These are phyloP conservation scores for Sordariomycetes sp. DNA, from an alignment of 2,329 filamentous ascomycete species.

Conservation along the genomic window DNA sequence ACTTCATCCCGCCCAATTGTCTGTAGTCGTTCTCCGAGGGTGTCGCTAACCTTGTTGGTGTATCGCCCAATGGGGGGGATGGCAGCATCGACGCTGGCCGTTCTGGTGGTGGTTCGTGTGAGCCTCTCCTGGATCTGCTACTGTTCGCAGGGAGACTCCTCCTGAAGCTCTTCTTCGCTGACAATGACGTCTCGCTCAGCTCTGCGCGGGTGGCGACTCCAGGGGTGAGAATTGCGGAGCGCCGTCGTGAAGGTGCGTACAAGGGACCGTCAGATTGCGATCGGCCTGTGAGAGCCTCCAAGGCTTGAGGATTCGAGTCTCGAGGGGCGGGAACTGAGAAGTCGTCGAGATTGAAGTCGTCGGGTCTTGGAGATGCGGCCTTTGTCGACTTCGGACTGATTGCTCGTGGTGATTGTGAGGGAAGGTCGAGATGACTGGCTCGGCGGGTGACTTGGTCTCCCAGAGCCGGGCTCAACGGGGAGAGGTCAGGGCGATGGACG, in stretches of 20 bases:
- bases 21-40: slow-evolving; percentile 47
- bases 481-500: neutral
- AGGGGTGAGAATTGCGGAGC: slow-evolving; percentile 37
- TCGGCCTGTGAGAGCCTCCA: slow-evolving; percentile 2
- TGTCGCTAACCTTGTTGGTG: slow-evolving; percentile 18
- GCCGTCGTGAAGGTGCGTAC: slow-evolving; percentile 36
- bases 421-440: too few species aligned
- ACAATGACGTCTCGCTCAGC: slow-evolving; percentile 11
- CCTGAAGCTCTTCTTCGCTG: slow-evolving; percentile 22
- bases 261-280: slow-evolving; percentile 38
- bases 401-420: too few species aligned
- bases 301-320: neutral
- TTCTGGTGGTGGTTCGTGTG: slow-evolving; percentile 24
- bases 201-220: slow-evolving; percentile 37
- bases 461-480: too few species aligned
- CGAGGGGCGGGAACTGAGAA: too few species aligned
- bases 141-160: slow-evolving; percentile 25
- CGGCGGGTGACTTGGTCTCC: too few species aligned
- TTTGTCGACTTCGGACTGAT: too few species aligned
- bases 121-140: slow-evolving; percentile 16
- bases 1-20: slow-evolving; percentile 52
- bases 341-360: too few species aligned
- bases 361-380: too few species aligned
- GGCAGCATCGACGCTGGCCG: slow-evolving; percentile 24
- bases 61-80: slow-evolving; percentile 7